phyloP scores from a whole-genome alignment of 2,329 filamentous ascomycete genomes.

The Apiospora hydei region DNA sequence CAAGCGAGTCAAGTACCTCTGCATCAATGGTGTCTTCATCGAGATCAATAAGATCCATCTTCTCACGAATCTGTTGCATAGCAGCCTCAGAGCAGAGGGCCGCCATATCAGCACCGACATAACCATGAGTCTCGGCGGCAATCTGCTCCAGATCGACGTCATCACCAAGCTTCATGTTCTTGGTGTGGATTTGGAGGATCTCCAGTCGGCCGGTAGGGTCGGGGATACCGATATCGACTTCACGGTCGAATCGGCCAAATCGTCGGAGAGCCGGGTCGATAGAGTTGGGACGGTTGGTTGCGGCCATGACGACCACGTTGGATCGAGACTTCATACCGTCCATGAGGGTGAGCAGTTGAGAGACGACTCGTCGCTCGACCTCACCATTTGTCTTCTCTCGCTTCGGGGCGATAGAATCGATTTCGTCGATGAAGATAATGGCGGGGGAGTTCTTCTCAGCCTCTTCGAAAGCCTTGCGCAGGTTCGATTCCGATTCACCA shows the following conservation, averaged over 20 bases:
- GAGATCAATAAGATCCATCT: slow-evolving; percentile 99
- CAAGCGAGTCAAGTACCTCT: slow-evolving; percentile 96
- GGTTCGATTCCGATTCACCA: slow-evolving; percentile 97
- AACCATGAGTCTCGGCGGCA: slow-evolving; percentile 97
- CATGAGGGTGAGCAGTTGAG: slow-evolving; percentile 94
- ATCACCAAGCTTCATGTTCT: slow-evolving; percentile 99
- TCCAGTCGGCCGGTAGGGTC: slow-evolving; percentile 98
- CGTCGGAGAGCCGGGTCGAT: slow-evolving; percentile 97
- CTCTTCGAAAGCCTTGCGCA: slow-evolving; percentile 99
- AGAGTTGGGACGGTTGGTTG: slow-evolving; percentile 98
- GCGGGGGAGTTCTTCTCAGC: slow-evolving; percentile 99
- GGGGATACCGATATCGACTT: slow-evolving; percentile 97
- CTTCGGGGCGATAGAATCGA: slow-evolving; percentile 98
- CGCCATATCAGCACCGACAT: slow-evolving; percentile 97
- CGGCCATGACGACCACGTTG: slow-evolving; percentile 98
- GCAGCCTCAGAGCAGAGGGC: slow-evolving; percentile 98
- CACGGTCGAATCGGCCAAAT: slow-evolving; percentile 98
- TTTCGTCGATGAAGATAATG: slow-evolving; percentile 99
- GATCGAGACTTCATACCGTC: slow-evolving; percentile 99
- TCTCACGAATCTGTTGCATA: slow-evolving; percentile 99
- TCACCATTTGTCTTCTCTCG: slow-evolving; percentile 99
- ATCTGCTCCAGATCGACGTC: slow-evolving; percentile 98
- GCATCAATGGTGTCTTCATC: slow-evolving; percentile 99
- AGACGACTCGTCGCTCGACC: slow-evolving; percentile 97
- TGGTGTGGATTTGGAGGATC: slow-evolving; percentile 99